These are phyloP conservation scores for Phytophthora litchii DNA, from an alignment of 352 stramenopile genomes.

Conservation along the genomic window DNA sequence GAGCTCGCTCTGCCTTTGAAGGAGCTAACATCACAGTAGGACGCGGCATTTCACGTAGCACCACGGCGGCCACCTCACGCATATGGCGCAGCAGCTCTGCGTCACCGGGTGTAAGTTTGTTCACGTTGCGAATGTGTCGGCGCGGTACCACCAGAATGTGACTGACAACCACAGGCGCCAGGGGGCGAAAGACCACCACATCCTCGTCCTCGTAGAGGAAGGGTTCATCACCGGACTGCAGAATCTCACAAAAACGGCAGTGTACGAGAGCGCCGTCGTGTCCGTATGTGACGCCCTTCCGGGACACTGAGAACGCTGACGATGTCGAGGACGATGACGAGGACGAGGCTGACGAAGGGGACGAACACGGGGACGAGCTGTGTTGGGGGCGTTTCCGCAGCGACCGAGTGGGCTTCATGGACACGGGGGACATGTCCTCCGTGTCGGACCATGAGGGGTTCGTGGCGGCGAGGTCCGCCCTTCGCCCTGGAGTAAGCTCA, in stretches of 20 bases:
- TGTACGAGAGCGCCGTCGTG: slow-evolving; percentile 64
- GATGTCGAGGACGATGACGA: slow-evolving; percentile 33
- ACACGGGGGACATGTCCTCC: slow-evolving; percentile 41
- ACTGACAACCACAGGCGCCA: slow-evolving; percentile 68
- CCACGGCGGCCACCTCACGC: slow-evolving; percentile 61
- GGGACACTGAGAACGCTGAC: slow-evolving; percentile 47
- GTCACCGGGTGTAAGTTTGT: slow-evolving; percentile 71
- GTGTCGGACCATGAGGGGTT: slow-evolving; percentile 54
- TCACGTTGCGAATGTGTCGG: slow-evolving; percentile 87
- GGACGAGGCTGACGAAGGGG: slow-evolving; percentile 25
- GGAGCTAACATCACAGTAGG: slow-evolving; percentile 22
- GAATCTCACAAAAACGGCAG: slow-evolving; percentile 88
- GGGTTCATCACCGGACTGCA: slow-evolving; percentile 58
- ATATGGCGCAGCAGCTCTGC: slow-evolving; percentile 68
- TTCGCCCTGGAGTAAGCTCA: neutral
- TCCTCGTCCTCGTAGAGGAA: slow-evolving; percentile 85
- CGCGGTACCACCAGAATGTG: slow-evolving; percentile 86
- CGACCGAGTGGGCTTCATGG: slow-evolving; percentile 16
- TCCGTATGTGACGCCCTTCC: slow-evolving; percentile 79
- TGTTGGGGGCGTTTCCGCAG: slow-evolving; percentile 23
- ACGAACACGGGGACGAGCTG: slow-evolving; percentile 29
- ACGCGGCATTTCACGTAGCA: slow-evolving; percentile 54
- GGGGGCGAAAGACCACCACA: slow-evolving; percentile 78
- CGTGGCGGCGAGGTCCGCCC: slow-evolving; percentile 17
- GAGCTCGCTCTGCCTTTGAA: slow-evolving; percentile 25